Evolutionary conservation across 352 stramenopile genomes (phyloP).

Genomic region (Phytopythium chamaehyphon): DNA sequence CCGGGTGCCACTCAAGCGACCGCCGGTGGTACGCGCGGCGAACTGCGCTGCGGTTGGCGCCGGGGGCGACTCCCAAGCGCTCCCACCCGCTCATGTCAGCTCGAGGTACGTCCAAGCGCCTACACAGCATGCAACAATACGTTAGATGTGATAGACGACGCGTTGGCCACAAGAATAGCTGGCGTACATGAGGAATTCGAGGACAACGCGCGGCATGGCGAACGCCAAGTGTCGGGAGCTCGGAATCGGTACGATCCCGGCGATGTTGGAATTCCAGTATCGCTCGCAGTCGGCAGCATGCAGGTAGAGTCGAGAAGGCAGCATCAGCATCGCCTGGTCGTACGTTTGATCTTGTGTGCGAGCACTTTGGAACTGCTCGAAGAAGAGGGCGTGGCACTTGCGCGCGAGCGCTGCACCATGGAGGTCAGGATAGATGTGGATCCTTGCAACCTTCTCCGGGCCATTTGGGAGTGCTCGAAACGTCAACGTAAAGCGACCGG

Average conservation of each 20-base stretch:
- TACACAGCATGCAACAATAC: constrained; percentile 10
- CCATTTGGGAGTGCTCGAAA: constrained; percentile 19
- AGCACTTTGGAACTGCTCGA: constrained; percentile 28
- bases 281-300: constrained; percentile 25
- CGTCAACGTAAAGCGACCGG: constrained; percentile 40
- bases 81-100: constrained; percentile 43
- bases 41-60: constrained; percentile 39
- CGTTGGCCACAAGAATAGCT: too few relatives aligned
- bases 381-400: constrained; percentile 22
- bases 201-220: constrained; percentile 30
- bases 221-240: constrained; percentile 21
- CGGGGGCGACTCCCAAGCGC: constrained; percentile 35
- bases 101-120: constrained; percentile 29
- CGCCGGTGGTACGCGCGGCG: constrained; percentile 52
- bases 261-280: constrained; percentile 32
- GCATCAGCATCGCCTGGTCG: constrained; percentile 19
- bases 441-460: constrained; percentile 30
- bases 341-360: not conserved
- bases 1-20: constrained; percentile 66
- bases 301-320: constrained; percentile 15
- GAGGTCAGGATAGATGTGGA: constrained; percentile 36
- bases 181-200: constrained; percentile 43
- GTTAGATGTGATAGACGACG: not conserved
- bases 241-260: constrained; percentile 23
- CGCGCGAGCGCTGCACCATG: constrained; percentile 10